Conservation (phyloP, 768 basidiomycete genomes). For the Agaricus sinodeliciosus region DNA sequence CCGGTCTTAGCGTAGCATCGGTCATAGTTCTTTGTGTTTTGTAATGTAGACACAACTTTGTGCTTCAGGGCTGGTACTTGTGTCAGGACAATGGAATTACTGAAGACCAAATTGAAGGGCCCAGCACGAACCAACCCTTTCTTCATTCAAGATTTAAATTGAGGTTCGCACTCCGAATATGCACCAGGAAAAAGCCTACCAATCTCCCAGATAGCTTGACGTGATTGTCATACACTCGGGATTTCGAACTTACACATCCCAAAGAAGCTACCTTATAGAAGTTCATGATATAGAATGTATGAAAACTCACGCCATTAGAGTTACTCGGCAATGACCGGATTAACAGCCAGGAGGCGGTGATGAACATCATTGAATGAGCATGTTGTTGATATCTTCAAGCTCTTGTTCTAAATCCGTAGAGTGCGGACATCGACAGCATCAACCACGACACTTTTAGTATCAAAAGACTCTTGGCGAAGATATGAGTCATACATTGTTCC, state of each 20-base stretch:
- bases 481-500: not conserved
- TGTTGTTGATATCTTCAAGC: not conserved
- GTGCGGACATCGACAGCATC: not conserved
- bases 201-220: constrained; percentile 2
- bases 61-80: constrained; percentile 3
- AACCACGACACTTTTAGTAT: not conserved
- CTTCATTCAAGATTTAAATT: constrained; percentile 7
- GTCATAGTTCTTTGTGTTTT: not conserved
- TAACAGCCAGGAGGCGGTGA: constrained; percentile 3
- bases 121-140: constrained; percentile 1
- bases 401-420: not conserved
- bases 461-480: not conserved
- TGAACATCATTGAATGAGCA: not conserved
- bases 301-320: constrained; percentile 3
- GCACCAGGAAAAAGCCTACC: constrained; percentile 2
- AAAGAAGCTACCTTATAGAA: constrained; percentile 2
- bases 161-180: not conserved
- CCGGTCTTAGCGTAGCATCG: not conserved
- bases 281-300: not conserved
- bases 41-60: not conserved
- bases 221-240: constrained; percentile 5
- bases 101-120: not conserved
- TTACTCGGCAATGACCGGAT: constrained; percentile 8
- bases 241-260: not conserved
- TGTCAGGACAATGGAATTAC: constrained; percentile 1